Evolutionary conservation across 495 filamentous ascomycete species (phyloP).

Genomic region (Evernia prunastri): DNA sequence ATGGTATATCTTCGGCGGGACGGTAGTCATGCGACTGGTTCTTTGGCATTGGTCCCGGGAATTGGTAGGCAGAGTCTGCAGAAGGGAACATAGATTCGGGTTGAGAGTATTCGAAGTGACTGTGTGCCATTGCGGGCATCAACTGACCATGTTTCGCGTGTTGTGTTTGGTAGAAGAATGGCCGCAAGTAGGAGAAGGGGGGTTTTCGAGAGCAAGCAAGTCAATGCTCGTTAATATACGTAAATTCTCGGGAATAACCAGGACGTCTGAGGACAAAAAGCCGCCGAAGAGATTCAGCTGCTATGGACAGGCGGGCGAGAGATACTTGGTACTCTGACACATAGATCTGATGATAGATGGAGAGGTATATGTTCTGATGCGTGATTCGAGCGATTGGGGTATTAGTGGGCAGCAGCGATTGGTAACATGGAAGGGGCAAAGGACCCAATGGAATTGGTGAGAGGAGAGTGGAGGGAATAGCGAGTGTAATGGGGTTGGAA

Average conservation of each 20-base stretch:
- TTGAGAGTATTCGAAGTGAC: constrained; percentile 12
- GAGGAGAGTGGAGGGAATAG: constrained; percentile 1
- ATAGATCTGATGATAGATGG: constrained; percentile 5
- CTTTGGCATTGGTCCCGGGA: neutral
- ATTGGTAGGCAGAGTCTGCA: constrained; percentile 29
- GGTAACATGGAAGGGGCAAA: neutral
- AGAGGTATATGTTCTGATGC: neutral
- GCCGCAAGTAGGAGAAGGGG: neutral
- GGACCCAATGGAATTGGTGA: neutral
- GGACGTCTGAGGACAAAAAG: constrained; percentile 1
- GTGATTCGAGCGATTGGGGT: constrained; percentile 14
- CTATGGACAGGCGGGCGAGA: neutral
- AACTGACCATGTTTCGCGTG: constrained; percentile 13
- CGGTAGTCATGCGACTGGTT: constrained; percentile 8
- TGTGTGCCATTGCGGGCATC: constrained; percentile 14
- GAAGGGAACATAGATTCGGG: constrained; percentile 9
- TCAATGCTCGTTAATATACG: neutral
- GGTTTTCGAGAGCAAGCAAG: neutral
- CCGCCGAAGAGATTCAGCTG: constrained; percentile 1
- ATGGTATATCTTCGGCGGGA: neutral
- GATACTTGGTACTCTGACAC: neutral
- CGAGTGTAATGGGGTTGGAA: constrained; percentile 9
- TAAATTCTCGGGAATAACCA: neutral
- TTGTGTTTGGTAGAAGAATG: neutral
- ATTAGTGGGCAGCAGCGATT: constrained; percentile 9